These are phyloP conservation scores for Adansonia gregorii DNA, from an alignment of 441 rosid species.

Conservation along the genomic window DNA sequence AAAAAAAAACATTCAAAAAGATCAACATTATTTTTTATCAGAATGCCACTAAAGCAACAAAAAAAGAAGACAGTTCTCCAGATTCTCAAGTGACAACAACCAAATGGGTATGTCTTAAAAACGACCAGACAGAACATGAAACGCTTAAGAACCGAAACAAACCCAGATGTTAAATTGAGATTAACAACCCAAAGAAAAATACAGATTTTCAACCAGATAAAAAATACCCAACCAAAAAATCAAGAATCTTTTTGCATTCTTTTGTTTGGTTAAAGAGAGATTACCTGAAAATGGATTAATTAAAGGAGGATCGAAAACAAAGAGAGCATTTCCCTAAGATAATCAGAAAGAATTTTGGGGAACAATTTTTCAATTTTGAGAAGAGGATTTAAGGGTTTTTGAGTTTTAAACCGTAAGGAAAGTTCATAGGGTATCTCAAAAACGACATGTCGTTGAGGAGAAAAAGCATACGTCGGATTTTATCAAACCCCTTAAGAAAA, in stretches of 20 bases:
- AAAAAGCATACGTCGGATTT: not conserved
- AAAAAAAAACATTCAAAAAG: constrained; percentile 1
- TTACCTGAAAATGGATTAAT: constrained; percentile 1
- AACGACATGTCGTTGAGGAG: not conserved
- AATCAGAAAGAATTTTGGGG: not conserved
- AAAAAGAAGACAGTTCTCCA: not conserved
- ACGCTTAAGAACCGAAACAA: not conserved
- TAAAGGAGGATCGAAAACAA: not conserved
- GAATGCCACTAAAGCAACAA: not conserved
- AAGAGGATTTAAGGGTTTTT: not conserved
- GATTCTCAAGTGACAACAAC: not conserved
- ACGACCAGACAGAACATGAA: not conserved
- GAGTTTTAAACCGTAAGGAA: not conserved
- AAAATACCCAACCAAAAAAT: not conserved
- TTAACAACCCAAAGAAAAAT: not conserved
- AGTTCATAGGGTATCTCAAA: not conserved
- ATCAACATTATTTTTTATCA: not conserved
- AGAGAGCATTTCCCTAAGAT: constrained; percentile 1
- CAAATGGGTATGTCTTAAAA: not conserved
- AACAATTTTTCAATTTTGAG: not conserved
- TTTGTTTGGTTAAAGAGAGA: constrained; percentile 1
- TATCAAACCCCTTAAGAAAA: not conserved
- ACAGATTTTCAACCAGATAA: constrained; percentile 3
- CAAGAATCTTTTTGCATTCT: not conserved
- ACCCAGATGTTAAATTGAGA: constrained; percentile 17